A percentile compares a stretch with the other conserved stretches of the same genome.
Evolutionary conservation across 2,329 filamentous ascomycete genomes (phyloP).

Genomic region (Bipolaris cookei): DNA sequence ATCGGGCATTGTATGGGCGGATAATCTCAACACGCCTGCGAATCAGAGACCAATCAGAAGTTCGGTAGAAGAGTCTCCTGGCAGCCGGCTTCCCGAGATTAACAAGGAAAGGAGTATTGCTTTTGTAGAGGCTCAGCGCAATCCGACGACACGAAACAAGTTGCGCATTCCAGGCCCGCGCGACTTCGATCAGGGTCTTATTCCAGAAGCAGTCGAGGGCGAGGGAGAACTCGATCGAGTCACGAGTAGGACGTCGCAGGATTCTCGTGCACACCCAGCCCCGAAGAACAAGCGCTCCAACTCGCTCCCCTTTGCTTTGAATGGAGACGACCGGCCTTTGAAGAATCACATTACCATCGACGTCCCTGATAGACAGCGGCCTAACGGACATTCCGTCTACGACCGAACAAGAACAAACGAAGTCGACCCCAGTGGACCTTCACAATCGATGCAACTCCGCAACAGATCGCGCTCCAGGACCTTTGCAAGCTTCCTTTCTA

Average conservation of each 20-base stretch:
- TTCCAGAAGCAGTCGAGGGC: constrained; percentile 66
- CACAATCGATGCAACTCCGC: constrained; percentile 28
- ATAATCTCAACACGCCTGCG: constrained; percentile 59
- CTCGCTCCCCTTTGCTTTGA: constrained; percentile 40
- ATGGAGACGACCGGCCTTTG: constrained; percentile 50
- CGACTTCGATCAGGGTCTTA: constrained; percentile 83
- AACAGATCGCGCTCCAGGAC: constrained; percentile 56
- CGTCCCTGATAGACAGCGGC: constrained; percentile 58
- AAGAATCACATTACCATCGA: constrained; percentile 70
- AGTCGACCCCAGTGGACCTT: constrained; percentile 15
- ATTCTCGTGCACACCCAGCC: constrained; percentile 23
- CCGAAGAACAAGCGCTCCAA: constrained; percentile 29
- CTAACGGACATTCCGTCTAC: constrained; percentile 43
- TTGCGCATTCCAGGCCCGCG: constrained; percentile 89
- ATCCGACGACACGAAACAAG: constrained; percentile 72
- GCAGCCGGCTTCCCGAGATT: constrained; percentile 57
- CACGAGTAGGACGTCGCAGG: constrained; percentile 30
- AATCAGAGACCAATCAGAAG: constrained; percentile 45
- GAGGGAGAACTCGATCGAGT: constrained; percentile 40
- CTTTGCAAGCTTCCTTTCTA: constrained; percentile 64
- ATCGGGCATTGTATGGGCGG: constrained; percentile 34
- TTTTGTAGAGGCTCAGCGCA: constrained; percentile 83
- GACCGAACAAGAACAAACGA: constrained; percentile 24
- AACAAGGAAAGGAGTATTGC: constrained; percentile 82
- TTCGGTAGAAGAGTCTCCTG: constrained; percentile 58